Evolutionary conservation across 202 grass and related monocot species (phyloP), one percentile per base, ranked within the genome.

Genomic region (Miscanthus sacchariflorus): DNA sequence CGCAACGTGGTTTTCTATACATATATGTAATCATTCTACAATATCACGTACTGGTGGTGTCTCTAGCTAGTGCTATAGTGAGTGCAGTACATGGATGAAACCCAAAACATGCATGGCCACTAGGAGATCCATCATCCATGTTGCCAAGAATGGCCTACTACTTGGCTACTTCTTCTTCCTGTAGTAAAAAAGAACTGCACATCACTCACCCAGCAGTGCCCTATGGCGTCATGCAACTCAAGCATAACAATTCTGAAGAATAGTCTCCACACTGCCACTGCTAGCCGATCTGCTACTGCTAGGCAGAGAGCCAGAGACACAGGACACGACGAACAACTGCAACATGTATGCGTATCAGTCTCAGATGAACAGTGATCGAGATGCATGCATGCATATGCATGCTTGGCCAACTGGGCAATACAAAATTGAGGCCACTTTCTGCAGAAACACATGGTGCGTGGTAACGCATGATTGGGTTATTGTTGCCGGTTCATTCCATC

Each of bases 81-180:
- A 87, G 78, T 87, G 88, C 84, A 85, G 0, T 75, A 87, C 90
- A 85, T 66, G 81, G 68, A 78, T 83, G 89, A 90, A 90, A 90
- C 76, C 78, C 85, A 89, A 92, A 21, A 76, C 39, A 74, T 77
- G 19, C 33, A 23, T 73, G 42, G 50, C 44, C 70, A 89, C 68
- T 72, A 85, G 35, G 36, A 18, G 75, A 71, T 68, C 54, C 52
- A 72, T 64, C 40, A 49, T 45, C 54, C 39, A 56, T 45, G 40
- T 54, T 83, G 18, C 50, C 17, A 73, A 21, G 52, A 72, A 65
- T 48, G 66, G 28, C 82, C 59, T 70, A 72, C 80, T 71, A 30
- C 28, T 30, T 72, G 49, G 49, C 4, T 49, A 49, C 46, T 15
- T 49, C 46, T 49, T 52, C 49, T 35, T 5, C 24, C 21, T 44